Evolutionary conservation across 768 basidiomycete species (phyloP).

Genomic region (Phanerodontia chrysosporium): DNA sequence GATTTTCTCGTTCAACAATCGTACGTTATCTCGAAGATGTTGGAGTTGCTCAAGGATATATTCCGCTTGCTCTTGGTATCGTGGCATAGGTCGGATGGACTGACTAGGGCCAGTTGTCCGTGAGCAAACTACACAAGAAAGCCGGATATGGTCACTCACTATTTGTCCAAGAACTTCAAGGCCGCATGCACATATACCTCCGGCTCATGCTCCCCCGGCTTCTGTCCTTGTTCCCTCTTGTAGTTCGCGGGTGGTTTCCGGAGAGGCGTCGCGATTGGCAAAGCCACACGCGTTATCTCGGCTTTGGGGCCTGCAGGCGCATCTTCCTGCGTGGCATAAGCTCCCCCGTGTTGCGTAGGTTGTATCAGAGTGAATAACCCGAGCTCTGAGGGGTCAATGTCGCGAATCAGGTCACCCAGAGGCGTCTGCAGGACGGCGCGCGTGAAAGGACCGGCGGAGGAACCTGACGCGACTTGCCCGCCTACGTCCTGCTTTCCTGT

Average conservation of each 20-base stretch:
- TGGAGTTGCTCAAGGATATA: slow-evolving; percentile 36
- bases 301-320: slow-evolving; percentile 28
- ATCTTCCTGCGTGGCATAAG: slow-evolving; percentile 19
- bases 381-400: slow-evolving; percentile 72
- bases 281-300: slow-evolving; percentile 60
- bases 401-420: slow-evolving; percentile 76
- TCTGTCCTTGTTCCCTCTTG: slow-evolving; percentile 26
- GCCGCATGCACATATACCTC: slow-evolving; percentile 77
- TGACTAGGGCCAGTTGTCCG: slow-evolving; percentile 24
- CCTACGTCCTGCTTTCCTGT: background rate
- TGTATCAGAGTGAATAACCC: slow-evolving; percentile 66
- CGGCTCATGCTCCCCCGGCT: slow-evolving; percentile 51
- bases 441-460: slow-evolving; percentile 47
- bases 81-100: slow-evolving; percentile 47
- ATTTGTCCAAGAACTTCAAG: slow-evolving; percentile 71
- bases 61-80: slow-evolving; percentile 37
- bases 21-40: slow-evolving; percentile 33
- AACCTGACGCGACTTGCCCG: slow-evolving; percentile 30
- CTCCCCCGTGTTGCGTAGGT: slow-evolving; percentile 12
- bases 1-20: slow-evolving; percentile 30
- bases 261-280: slow-evolving; percentile 69
- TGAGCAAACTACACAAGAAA: background rate
- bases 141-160: slow-evolving; percentile 41
- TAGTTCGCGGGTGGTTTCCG: slow-evolving; percentile 41
- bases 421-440: slow-evolving; percentile 57